These are phyloP conservation scores for Graphilbum sp. DNA, from an alignment of 2,329 filamentous ascomycete genomes.

Conservation along the genomic window DNA sequence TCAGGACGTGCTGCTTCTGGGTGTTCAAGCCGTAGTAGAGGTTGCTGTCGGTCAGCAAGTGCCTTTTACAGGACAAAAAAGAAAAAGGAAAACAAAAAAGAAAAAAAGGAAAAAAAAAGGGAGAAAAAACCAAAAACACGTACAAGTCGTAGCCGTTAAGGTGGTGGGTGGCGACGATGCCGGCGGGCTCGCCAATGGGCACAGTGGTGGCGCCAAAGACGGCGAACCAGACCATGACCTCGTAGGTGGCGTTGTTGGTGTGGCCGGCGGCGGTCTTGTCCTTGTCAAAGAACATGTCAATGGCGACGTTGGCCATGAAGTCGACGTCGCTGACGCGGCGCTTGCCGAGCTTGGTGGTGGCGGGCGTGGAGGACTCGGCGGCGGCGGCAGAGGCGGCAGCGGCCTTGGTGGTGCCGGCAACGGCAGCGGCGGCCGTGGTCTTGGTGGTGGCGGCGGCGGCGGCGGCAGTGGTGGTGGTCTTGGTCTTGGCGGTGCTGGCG, in stretches of 20 bases:
- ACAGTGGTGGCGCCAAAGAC: conserved; percentile 1
- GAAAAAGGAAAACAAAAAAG: background rate
- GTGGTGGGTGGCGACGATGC: conserved; percentile 17
- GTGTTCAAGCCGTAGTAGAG: conserved; percentile 26
- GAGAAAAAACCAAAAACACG: background rate
- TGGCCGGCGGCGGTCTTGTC: conserved; percentile 13
- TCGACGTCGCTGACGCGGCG: conserved; percentile 7
- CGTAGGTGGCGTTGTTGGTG: conserved; percentile 2
- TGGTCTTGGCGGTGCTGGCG: background rate
- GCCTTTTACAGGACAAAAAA: background rate
- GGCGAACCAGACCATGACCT: conserved; percentile 6
- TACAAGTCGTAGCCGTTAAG: conserved; percentile 24
- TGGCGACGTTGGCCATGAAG: conserved; percentile 36
- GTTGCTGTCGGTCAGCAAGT: conserved; percentile 11
- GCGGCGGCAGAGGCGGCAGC: background rate
- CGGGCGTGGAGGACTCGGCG: background rate
- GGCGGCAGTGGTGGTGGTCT: background rate
- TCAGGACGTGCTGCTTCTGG: conserved; percentile 27
- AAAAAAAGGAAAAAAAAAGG: too few relatives aligned
- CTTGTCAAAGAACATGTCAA: conserved; percentile 41
- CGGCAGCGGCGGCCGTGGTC: background rate
- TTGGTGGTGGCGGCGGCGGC: background rate
- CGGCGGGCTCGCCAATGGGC: conserved; percentile 21
- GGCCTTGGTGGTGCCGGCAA: background rate
- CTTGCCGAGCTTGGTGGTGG: background rate